Percentiles rank a stretch among this genome's conserved stretches.
Conservation (phyloP, 495 filamentous ascomycete genomes). For the Terfezia claveryi region DNA sequence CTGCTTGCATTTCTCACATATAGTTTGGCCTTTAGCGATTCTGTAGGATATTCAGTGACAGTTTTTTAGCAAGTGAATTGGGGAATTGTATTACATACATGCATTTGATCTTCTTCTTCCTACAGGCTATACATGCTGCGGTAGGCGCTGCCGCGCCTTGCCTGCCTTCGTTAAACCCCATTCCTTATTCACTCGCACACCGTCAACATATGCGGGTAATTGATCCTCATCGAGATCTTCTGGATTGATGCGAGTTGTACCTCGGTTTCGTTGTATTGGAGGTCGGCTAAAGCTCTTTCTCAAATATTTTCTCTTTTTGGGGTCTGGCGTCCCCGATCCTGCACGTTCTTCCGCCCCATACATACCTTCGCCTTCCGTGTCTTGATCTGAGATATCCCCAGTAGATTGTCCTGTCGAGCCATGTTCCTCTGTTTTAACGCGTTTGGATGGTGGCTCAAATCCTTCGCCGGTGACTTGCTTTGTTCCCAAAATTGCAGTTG, state of each 20-base stretch:
- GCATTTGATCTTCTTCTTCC: slow-evolving; percentile 20
- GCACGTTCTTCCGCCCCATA: background rate
- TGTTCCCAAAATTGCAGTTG: background rate
- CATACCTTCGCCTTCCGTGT: background rate
- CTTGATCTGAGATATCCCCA: background rate
- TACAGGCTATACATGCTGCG: slow-evolving; percentile 17
- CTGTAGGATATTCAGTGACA: slow-evolving; percentile 4
- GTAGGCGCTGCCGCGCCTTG: slow-evolving; percentile 16
- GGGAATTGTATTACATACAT: slow-evolving; percentile 13
- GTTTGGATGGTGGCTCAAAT: background rate
- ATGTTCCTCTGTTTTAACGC: background rate
- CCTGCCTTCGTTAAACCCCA: slow-evolving; percentile 19
- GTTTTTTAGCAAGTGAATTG: background rate
- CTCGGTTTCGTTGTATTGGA: background rate
- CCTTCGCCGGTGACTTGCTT: background rate
- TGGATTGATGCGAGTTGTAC: background rate
- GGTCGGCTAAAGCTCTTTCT: background rate
- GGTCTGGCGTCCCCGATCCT: background rate
- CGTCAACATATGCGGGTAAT: background rate
- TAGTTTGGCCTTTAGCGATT: background rate
- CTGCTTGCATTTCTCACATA: background rate
- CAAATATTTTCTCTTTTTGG: background rate
- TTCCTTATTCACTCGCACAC: slow-evolving; percentile 4
- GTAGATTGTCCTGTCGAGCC: background rate
- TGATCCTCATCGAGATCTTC: background rate